Evolutionary conservation across 805 yeast genomes (phyloP).

Genomic region (Ogataea methanolica): DNA sequence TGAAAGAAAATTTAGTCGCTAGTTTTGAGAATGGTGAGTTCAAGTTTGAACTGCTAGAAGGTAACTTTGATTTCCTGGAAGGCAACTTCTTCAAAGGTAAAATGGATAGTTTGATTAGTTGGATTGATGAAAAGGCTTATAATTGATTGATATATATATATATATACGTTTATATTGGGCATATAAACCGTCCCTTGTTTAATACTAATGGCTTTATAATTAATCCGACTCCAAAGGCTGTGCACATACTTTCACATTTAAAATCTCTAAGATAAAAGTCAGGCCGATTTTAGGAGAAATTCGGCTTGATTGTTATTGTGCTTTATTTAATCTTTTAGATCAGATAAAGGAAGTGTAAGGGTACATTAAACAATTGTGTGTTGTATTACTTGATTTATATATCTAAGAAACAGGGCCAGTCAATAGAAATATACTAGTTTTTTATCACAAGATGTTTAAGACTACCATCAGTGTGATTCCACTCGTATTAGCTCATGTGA

Average conservation of each 20-base stretch:
- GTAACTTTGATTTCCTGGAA: constrained; percentile 60
- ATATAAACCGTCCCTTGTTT: neutral
- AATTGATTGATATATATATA: constrained; percentile 31
- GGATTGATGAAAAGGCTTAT: constrained; percentile 75
- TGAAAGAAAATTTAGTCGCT: constrained; percentile 36
- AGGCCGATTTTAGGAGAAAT: too few relatives aligned
- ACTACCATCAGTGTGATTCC: constrained; percentile 10
- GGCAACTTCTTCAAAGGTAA: constrained; percentile 66
- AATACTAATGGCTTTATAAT: neutral
- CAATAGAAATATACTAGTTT: neutral
- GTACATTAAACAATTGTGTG: too few relatives aligned
- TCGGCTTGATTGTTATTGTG: too few relatives aligned
- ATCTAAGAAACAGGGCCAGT: too few relatives aligned
- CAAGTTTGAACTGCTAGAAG: constrained; percentile 65
- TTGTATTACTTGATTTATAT: too few relatives aligned
- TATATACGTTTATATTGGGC: neutral
- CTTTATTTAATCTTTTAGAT: too few relatives aligned
- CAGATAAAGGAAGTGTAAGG: too few relatives aligned
- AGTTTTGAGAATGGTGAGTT: constrained; percentile 44
- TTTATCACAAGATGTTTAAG: constrained; percentile 3
- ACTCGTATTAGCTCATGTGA: constrained; percentile 8
- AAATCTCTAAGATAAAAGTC: too few relatives aligned
- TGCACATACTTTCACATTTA: too few relatives aligned
- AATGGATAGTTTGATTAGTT: constrained; percentile 59
- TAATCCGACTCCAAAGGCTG: neutral